These are phyloP conservation scores for Metschnikowia noctiluminum DNA, from an alignment of 805 yeast species.

Conservation along the genomic window DNA sequence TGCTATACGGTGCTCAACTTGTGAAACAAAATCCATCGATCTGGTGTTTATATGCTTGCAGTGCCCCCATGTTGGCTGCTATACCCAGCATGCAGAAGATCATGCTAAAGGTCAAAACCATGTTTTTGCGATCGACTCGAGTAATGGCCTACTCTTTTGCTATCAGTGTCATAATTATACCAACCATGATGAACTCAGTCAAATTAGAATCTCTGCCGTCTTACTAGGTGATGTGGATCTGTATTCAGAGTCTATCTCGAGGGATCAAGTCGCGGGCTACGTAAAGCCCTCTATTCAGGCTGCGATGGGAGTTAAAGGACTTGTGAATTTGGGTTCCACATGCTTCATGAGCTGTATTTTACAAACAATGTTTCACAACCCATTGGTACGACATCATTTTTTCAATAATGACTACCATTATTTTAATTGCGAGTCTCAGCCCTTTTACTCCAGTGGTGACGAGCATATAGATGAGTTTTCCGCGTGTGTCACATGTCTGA, in stretches of 20 bases:
- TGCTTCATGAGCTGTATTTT: slow-evolving; percentile 94
- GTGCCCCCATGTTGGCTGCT: slow-evolving; percentile 76
- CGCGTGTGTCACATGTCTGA: slow-evolving; percentile 78
- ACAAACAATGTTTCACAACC: slow-evolving; percentile 88
- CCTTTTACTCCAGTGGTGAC: slow-evolving; percentile 18
- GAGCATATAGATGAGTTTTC: slow-evolving; percentile 26
- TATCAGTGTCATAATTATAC: slow-evolving; percentile 74
- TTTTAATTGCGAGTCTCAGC: slow-evolving; percentile 45
- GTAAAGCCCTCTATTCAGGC: slow-evolving; percentile 49
- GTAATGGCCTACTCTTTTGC: slow-evolving; percentile 69
- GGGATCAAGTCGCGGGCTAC: slow-evolving; percentile 15
- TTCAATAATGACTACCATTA: slow-evolving; percentile 66
- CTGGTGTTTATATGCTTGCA: slow-evolving; percentile 64
- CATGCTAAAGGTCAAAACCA: slow-evolving; percentile 35
- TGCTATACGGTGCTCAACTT: slow-evolving; percentile 50
- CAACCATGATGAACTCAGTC: slow-evolving; percentile 56
- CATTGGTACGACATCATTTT: slow-evolving; percentile 74
- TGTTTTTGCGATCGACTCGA: slow-evolving; percentile 55
- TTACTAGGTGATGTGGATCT: neutral
- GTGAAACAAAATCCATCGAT: slow-evolving; percentile 40
- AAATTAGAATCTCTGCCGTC: slow-evolving; percentile 35
- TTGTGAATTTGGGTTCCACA: slow-evolving; percentile 93
- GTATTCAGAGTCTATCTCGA: neutral
- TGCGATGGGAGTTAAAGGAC: slow-evolving; percentile 78
- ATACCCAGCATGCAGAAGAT: slow-evolving; percentile 33